Conservation (phyloP, 139 green algal species). For the Coelastrella sp. region DNA sequence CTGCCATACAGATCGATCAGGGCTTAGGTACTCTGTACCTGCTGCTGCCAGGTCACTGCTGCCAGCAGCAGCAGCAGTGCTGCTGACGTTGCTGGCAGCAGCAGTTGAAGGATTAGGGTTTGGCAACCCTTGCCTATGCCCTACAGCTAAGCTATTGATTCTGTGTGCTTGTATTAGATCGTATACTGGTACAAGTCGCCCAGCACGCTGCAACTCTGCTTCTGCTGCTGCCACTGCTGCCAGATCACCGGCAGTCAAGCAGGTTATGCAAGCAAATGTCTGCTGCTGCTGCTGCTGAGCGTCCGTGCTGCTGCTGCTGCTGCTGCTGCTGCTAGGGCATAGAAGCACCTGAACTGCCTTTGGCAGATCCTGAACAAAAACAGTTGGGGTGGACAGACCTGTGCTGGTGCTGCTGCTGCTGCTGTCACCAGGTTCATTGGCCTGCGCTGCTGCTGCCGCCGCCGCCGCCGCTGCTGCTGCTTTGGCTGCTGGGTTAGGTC, state of each 20-base stretch:
- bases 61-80: not conserved
- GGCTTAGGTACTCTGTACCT: not conserved
- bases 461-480: constrained; percentile 26
- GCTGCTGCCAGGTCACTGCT: not conserved
- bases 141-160: constrained; percentile 19
- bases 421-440: not conserved
- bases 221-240: constrained; percentile 39
- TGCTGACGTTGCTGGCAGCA: not conserved
- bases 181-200: constrained; percentile 51
- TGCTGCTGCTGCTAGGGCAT: constrained; percentile 10
- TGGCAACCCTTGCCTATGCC: not conserved
- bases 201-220: constrained; percentile 23
- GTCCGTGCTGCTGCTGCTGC: not conserved
- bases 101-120: not conserved
- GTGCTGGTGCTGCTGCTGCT: not conserved
- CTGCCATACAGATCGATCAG: constrained; percentile 32
- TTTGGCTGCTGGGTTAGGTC: not conserved
- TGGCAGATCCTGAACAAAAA: not conserved
- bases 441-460: not conserved
- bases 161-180: constrained; percentile 17
- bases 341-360: not conserved
- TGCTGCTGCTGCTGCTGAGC: not conserved
- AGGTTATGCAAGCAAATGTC: constrained; percentile 35
- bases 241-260: constrained; percentile 42
- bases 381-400: not conserved